phyloP scores from a whole-genome alignment of 306 rosid species.

The Vigna trinervia region DNA sequence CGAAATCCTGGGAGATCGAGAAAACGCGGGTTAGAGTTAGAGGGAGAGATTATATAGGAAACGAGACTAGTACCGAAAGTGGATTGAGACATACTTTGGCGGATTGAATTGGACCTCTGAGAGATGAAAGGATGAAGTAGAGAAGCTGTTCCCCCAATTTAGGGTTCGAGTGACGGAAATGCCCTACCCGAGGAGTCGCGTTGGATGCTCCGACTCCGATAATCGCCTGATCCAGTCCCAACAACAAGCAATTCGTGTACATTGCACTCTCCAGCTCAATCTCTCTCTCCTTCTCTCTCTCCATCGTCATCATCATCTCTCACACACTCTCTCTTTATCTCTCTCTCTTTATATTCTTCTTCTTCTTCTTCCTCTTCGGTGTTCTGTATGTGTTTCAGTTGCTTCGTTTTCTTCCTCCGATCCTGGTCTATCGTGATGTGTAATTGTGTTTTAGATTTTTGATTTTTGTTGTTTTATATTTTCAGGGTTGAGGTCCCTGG shows the following conservation, averaged over 20 bases:
- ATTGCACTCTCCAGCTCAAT: constrained; percentile 98
- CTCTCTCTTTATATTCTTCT: constrained; percentile 1
- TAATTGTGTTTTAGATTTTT: not conserved
- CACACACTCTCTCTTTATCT: constrained; percentile 2
- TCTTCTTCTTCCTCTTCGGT: not conserved
- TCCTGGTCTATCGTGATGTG: constrained; percentile 35
- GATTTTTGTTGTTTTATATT: not conserved
- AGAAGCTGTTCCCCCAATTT: constrained; percentile 98
- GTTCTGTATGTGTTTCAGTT: constrained; percentile 19
- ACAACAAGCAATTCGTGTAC: constrained; percentile 95
- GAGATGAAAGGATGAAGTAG: constrained; percentile 93
- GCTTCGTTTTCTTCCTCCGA: constrained; percentile 40
- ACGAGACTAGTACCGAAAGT: not conserved
- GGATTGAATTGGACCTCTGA: constrained; percentile 93
- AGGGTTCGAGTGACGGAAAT: constrained; percentile 98
- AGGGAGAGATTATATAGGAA: constrained; percentile 27
- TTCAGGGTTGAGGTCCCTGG: constrained; percentile 48
- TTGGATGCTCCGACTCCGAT: constrained; percentile 88
- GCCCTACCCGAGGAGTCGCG: constrained; percentile 88
- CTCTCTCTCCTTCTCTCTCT: constrained; percentile 99
- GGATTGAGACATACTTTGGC: constrained; percentile 60
- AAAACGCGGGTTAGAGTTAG: not conserved
- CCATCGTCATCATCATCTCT: constrained; percentile 89
- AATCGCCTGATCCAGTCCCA: constrained; percentile 95
- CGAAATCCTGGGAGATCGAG: constrained; percentile 84